Conservation (phyloP, 352 stramenopile genomes). For the Phytophthora hybrid region DNA sequence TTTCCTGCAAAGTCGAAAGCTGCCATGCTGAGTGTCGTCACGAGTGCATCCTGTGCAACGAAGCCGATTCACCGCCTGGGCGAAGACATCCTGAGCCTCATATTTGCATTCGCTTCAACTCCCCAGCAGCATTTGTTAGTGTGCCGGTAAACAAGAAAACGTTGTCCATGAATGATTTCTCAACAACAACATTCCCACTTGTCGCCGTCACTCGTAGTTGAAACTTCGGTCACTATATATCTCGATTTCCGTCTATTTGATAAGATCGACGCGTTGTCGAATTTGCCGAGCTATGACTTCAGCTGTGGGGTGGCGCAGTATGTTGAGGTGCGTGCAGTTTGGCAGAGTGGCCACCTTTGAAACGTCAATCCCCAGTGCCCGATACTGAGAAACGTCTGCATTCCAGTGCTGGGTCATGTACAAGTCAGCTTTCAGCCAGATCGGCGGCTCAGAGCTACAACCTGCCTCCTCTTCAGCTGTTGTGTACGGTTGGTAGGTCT, state of each 20-base stretch:
- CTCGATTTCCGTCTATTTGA: neutral
- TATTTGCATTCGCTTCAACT: neutral
- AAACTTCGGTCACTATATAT: too few species aligned
- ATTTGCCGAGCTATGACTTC: constrained; percentile 28
- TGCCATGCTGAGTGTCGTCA: neutral
- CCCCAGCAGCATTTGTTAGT: too few species aligned
- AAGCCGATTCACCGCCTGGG: too few species aligned
- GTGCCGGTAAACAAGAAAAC: too few species aligned
- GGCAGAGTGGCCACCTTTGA: constrained; percentile 25
- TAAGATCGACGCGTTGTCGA: neutral
- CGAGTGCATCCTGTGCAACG: too few species aligned
- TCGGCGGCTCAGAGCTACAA: neutral
- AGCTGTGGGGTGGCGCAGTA: constrained; percentile 41
- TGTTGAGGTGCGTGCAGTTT: constrained; percentile 44
- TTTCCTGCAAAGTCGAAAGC: neutral
- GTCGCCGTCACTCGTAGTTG: too few species aligned
- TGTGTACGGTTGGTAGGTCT: constrained; percentile 42
- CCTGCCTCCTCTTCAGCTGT: constrained; percentile 2
- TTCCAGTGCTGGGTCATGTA: constrained; percentile 56
- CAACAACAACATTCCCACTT: too few species aligned
- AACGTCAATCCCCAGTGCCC: constrained; percentile 26
- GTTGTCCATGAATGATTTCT: too few species aligned
- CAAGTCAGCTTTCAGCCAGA: constrained; percentile 33
- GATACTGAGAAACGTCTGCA: constrained; percentile 19
- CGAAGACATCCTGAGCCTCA: neutral